A percentile compares a stretch with the other conserved stretches of the same genome.
Evolutionary conservation across 768 basidiomycete genomes (phyloP).

Genomic region (Suillus tomentosus): DNA sequence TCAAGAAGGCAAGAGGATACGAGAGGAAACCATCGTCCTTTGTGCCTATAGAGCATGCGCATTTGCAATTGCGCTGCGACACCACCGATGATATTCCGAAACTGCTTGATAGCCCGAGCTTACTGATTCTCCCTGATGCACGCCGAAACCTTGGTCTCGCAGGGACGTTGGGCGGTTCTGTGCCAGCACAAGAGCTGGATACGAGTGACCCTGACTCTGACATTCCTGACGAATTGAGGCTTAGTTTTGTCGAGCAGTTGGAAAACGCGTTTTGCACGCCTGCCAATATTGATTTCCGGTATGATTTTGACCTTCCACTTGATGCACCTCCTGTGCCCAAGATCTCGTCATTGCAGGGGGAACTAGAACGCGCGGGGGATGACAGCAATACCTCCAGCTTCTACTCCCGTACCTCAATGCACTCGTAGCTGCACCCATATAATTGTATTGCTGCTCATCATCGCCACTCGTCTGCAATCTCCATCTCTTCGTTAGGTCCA

Average conservation of each 20-base stretch:
- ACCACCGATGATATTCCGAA: background rate
- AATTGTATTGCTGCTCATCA: conserved; percentile 47
- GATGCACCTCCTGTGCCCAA: conserved; percentile 58
- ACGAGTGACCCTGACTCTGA: too few relatives aligned
- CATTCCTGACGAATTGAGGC: too few relatives aligned
- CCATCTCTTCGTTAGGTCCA: conserved; percentile 55
- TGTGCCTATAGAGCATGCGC: conserved; percentile 19
- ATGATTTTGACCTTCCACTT: too few relatives aligned
- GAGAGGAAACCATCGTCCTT: conserved; percentile 30
- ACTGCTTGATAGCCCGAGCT: conserved; percentile 21
- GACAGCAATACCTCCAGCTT: conserved; percentile 81
- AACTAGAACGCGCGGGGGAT: conserved; percentile 27
- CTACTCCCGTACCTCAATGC: conserved; percentile 52
- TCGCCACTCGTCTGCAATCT: conserved; percentile 64
- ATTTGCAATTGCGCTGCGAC: conserved; percentile 4
- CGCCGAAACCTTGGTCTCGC: conserved; percentile 61
- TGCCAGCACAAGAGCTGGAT: too few relatives aligned
- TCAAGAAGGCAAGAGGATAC: conserved; percentile 32
- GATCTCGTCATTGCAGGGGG: conserved; percentile 41
- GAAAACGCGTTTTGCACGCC: too few relatives aligned
- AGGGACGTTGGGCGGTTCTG: conserved; percentile 77
- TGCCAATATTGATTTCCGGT: too few relatives aligned
- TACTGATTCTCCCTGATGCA: conserved; percentile 50
- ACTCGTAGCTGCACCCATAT: conserved; percentile 33
- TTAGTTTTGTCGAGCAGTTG: too few relatives aligned